Base-by-base conservation (phyloP, 1,284 basidiomycete species). In the Ustilago shanxiensis region DNA sequence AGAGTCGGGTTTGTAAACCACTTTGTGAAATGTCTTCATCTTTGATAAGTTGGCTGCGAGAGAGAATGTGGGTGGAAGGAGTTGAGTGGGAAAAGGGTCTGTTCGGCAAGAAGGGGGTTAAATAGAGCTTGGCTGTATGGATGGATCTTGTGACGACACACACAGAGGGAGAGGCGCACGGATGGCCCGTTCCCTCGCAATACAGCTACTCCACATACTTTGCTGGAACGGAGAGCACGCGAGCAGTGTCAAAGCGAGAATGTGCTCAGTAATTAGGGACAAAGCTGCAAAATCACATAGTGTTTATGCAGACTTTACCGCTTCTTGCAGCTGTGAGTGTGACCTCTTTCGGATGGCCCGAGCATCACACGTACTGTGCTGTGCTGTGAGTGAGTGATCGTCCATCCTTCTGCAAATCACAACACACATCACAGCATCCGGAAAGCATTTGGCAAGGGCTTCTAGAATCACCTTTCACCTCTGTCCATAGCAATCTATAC, bases 1-100 rank as follows among this genome's bases (percentile, higher is more conserved):
- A 51, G 84, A 81, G 84, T 87, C 86, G 64, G 84, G 83, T 79
- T 84, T 80, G 81, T 72, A 85, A 18, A 83, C 76, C 59, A 85
- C 82, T 66, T 82, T 81, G 72, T 77, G 71, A 66, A 82, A 75
- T 1, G 67, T 55, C 64, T 66, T 73, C 72, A 80, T 79, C 31
- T 33, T 44, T 24, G 33, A 28, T 22, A 24, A 3, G 26, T 5
- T 11, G 37, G 37, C 47, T 6, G 22, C 13, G 37, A 16, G 24
- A 22, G n/a, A 20, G 37, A 41, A 26, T n/a, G 9, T 22, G 16
- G 29, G n/a, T 13, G 16, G 24, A 26, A 22, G 16, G 2, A 10
- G 6, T 37, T 7, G 10, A 4, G 28, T 22, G 53, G 37, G 18
- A 2, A 3, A 31, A 55, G 45, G 47, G 16, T 45, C 13, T 26